Evolutionary conservation across 768 basidiomycete genomes (phyloP).

Genomic region (Sarcodon aspratus): DNA sequence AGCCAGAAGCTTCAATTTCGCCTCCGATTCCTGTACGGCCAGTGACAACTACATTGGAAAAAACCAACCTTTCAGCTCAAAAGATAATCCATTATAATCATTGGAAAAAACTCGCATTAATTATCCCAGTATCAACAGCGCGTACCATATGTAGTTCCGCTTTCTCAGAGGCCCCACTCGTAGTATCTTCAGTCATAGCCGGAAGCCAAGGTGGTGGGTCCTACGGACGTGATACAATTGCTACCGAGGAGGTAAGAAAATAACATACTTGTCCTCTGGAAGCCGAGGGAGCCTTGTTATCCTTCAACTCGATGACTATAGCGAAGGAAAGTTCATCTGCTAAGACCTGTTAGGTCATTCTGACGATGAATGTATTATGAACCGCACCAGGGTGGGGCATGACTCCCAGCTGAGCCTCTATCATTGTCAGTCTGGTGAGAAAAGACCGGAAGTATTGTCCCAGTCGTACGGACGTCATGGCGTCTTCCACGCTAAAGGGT

Average conservation of each 20-base stretch:
- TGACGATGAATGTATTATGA: background rate
- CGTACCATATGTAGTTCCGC: conserved; percentile 68
- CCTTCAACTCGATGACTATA: conserved; percentile 71
- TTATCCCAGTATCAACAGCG: conserved; percentile 74
- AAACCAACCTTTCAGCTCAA: background rate
- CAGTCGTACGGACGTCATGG: conserved; percentile 52
- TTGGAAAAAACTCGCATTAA: conserved; percentile 41
- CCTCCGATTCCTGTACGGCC: conserved; percentile 70
- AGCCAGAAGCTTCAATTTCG: conserved; percentile 33
- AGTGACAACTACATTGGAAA: conserved; percentile 44
- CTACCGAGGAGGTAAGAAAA: background rate
- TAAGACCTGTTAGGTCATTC: background rate
- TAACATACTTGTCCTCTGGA: conserved; percentile 31
- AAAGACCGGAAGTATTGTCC: conserved; percentile 76
- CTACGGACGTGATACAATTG: conserved; percentile 16
- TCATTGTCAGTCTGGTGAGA: conserved; percentile 67
- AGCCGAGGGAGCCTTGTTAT: conserved; percentile 45
- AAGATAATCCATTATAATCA: background rate
- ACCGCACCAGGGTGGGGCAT: conserved; percentile 37
- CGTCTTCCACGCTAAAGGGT: conserved; percentile 49
- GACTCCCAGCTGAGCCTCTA: conserved; percentile 57
- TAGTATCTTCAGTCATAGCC: conserved; percentile 58
- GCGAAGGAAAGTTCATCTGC: conserved; percentile 70
- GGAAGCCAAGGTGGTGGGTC: conserved; percentile 77
- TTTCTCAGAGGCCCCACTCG: conserved; percentile 47